Evolutionary conservation across 2,329 filamentous ascomycete genomes (phyloP).

Genomic region (Fusarium albidum): DNA sequence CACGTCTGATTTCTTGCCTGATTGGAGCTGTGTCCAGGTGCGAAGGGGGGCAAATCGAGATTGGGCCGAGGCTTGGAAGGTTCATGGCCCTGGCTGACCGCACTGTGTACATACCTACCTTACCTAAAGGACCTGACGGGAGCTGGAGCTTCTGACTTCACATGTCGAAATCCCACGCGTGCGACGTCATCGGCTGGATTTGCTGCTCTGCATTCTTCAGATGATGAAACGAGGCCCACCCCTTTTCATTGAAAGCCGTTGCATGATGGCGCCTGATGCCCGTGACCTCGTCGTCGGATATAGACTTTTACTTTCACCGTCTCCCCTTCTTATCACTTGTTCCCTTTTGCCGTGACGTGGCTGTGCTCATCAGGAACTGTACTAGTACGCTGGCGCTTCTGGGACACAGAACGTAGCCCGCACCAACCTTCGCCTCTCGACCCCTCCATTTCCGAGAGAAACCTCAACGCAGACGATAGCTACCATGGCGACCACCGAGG

Average conservation of each 20-base stretch:
- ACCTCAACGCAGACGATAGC: constrained; percentile 9
- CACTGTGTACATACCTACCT: neutral
- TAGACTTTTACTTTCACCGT: constrained; percentile 14
- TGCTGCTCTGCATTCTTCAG: neutral
- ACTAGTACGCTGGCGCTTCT: neutral
- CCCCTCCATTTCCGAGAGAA: constrained; percentile 14
- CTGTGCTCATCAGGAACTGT: constrained; percentile 1
- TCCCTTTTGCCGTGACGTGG: constrained; percentile 22
- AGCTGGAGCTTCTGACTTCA: constrained; percentile 37
- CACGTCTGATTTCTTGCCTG: too few species aligned
- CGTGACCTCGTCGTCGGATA: constrained; percentile 21
- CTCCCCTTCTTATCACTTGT: neutral
- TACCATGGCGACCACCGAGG: constrained; percentile 27
- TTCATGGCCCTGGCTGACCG: neutral
- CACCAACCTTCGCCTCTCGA: constrained; percentile 14
- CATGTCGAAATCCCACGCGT: constrained; percentile 29
- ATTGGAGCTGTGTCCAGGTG: too few species aligned
- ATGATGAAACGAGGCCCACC: constrained; percentile 25
- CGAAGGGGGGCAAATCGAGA: neutral
- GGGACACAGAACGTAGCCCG: constrained; percentile 5
- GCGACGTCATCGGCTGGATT: constrained; percentile 27
- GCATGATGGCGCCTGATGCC: constrained; percentile 28
- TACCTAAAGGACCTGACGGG: constrained; percentile 12
- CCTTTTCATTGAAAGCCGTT: constrained; percentile 18
- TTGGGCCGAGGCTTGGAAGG: constrained; percentile 7